Percentiles rank a stretch among this genome's conserved stretches.
phyloP scores from a whole-genome alignment of 23 red algal species.

The Gracilaria caudata region DNA sequence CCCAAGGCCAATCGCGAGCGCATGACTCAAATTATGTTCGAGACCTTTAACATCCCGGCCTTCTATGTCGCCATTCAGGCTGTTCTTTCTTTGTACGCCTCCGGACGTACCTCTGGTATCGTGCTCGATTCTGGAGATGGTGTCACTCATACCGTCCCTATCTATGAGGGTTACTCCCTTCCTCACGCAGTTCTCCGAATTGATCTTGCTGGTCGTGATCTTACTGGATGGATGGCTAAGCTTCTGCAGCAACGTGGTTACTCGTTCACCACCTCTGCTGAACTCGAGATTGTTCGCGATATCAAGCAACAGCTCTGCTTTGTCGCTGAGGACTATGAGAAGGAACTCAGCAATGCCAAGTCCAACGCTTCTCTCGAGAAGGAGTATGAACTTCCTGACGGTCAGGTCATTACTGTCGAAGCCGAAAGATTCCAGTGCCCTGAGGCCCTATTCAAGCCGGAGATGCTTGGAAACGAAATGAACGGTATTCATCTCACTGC shows the following conservation, averaged over 20 bases:
- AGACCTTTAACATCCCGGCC: slow-evolving; percentile 97
- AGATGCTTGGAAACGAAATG: slow-evolving; percentile 89
- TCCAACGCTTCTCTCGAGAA: slow-evolving; percentile 93
- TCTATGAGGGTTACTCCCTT: slow-evolving; percentile 98
- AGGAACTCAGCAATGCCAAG: slow-evolving; percentile 81
- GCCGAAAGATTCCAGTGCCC: slow-evolving; percentile 98
- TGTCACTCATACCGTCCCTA: slow-evolving; percentile 99
- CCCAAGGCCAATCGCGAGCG: slow-evolving; percentile 96
- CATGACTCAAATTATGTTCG: slow-evolving; percentile 99
- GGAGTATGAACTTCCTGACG: slow-evolving; percentile 99
- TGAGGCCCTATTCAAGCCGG: slow-evolving; percentile 97
- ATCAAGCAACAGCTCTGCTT: slow-evolving; percentile 99
- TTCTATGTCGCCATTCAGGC: slow-evolving; percentile 99
- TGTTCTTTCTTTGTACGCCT: slow-evolving; percentile 97
- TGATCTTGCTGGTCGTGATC: slow-evolving; percentile 98
- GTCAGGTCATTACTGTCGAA: slow-evolving; percentile 97
- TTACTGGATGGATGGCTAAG: slow-evolving; percentile 94
- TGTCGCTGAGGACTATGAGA: slow-evolving; percentile 98
- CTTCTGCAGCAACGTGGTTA: slow-evolving; percentile 94
- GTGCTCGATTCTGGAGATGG: slow-evolving; percentile 99
- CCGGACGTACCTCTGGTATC: slow-evolving; percentile 98
- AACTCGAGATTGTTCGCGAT: slow-evolving; percentile 99
- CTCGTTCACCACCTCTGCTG: slow-evolving; percentile 99
- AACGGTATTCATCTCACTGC: slow-evolving; percentile 91
- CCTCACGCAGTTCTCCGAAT: slow-evolving; percentile 98